Evolutionary conservation across 345 rosid genomes (phyloP), one percentile per base, ranked within the genome.

Genomic region (Acer saccharum): DNA sequence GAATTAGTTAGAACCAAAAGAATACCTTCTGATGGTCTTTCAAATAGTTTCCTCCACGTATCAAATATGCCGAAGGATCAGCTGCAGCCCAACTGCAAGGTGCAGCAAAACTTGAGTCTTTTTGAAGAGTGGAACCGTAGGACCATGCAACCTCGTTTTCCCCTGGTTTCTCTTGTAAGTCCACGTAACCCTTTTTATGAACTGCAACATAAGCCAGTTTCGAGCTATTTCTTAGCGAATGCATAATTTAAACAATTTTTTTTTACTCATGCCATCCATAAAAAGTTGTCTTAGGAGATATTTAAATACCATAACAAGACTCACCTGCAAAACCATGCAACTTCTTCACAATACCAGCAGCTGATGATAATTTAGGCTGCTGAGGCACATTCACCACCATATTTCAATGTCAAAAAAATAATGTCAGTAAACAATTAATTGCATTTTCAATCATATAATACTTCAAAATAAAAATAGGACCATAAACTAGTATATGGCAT

Each of bases 21-120:
- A 52, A 17, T 84, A 94, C 98, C 98, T 96, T 96, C 65, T 80
- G 83, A 3, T 73, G 82, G 81, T 96, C 98, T 68, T 81, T 80
- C 60, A 96, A 72, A 83, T 92, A 94, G 78, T 79, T 94, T 70
- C 79, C 77, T 76, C 98, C 98, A 11, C 98, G 98, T 72, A 94
- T 84, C 81, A 92, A 82, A 84, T 89, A 96, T 6, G 89, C 68
- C 0, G 94, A 89, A 70, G 99, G 93, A 77, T 92, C 95, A 0
- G 89, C 92, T n/a, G 69, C 68, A 13, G 93, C 61, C 95, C 99
- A 97, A 81, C 84, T 88, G 89, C 94, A 88, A 73, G 93, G 98
- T 67, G 77, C 63, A 76, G 83, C 74, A 74, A 81, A 83, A 82
- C 48, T 82, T 6, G 92, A 68, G 55, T 94, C 99, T 32, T 84